Conservation (phyloP, 176 grass and related monocot species). For the Dactylis glomerata region DNA sequence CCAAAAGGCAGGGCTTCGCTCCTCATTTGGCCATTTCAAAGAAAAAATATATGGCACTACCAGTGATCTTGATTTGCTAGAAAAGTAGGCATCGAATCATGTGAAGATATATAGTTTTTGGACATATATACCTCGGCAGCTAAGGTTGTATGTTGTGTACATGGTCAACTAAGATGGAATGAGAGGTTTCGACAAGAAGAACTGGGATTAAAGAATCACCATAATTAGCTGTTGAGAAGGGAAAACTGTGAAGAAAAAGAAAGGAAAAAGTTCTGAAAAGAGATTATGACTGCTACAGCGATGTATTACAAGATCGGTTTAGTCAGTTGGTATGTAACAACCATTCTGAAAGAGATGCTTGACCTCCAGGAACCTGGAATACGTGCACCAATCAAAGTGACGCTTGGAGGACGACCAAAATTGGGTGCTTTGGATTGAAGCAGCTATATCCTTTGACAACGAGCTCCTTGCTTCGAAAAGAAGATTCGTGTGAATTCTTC, state of each 20-base stretch:
- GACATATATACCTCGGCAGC: neutral
- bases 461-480: neutral
- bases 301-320: neutral
- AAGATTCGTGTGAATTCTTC: neutral
- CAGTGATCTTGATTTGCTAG: too few species aligned
- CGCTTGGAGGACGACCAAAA: neutral
- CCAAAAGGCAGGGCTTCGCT: too few species aligned
- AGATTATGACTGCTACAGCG: neutral
- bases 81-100: too few species aligned
- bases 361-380: neutral
- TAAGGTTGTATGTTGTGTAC: neutral
- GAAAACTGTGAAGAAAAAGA: neutral
- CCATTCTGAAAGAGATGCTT: slow-evolving; percentile 8
- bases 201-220: neutral
- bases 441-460: neutral
- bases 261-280: neutral
- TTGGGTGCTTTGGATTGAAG: neutral
- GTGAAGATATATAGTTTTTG: neutral
- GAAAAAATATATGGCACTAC: too few species aligned
- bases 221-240: neutral
- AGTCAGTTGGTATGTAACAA: neutral
- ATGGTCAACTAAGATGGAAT: neutral
- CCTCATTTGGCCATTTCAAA: too few species aligned
- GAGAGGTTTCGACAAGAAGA: neutral
- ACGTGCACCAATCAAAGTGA: neutral